Percentiles rank a stretch among this genome's conserved stretches.
Conservation (phyloP, 1,284 basidiomycete genomes). For the Rhodotorula sp. region DNA sequence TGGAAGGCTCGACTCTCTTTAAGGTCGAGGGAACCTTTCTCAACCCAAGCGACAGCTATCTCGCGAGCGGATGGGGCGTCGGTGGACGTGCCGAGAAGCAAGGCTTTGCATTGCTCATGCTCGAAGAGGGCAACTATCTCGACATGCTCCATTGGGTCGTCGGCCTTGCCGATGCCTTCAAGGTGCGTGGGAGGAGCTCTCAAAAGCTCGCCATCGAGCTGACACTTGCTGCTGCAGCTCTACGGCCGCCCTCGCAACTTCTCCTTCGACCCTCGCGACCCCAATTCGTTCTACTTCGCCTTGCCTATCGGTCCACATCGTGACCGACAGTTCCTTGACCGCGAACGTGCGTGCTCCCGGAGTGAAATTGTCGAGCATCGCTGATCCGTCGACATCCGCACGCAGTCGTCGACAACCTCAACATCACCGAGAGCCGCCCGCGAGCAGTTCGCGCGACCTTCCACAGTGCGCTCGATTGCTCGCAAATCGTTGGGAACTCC, state of each 20-base stretch:
- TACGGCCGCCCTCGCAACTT: conserved; percentile 81
- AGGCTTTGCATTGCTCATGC: conserved; percentile 39
- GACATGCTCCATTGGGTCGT: conserved; percentile 96
- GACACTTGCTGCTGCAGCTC: conserved; percentile 51
- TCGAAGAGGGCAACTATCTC: conserved; percentile 50
- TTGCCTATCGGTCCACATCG: conserved; percentile 50
- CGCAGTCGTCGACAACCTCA: conserved; percentile 37
- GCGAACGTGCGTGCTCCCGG: conserved; percentile 55
- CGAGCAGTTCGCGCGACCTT: conserved; percentile 37
- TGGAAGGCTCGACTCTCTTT: conserved; percentile 78
- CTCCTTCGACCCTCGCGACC: conserved; percentile 80
- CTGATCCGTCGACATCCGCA: background rate
- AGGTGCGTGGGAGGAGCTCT: conserved; percentile 21
- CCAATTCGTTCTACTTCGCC: conserved; percentile 52
- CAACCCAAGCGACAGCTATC: conserved; percentile 34
- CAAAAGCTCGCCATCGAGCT: background rate
- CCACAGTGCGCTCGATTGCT: conserved; percentile 24
- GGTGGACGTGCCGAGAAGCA: conserved; percentile 43
- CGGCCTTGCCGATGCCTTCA: conserved; percentile 52
- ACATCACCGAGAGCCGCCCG: conserved; percentile 35
- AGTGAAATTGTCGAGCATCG: too few relatives aligned
- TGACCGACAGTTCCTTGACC: conserved; percentile 76
- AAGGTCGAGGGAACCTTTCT: conserved; percentile 63
- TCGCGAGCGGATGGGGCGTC: conserved; percentile 55
- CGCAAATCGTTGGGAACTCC: background rate